These are phyloP conservation scores for Amanita phalloides DNA, from an alignment of 768 basidiomycete species.

Conservation along the genomic window DNA sequence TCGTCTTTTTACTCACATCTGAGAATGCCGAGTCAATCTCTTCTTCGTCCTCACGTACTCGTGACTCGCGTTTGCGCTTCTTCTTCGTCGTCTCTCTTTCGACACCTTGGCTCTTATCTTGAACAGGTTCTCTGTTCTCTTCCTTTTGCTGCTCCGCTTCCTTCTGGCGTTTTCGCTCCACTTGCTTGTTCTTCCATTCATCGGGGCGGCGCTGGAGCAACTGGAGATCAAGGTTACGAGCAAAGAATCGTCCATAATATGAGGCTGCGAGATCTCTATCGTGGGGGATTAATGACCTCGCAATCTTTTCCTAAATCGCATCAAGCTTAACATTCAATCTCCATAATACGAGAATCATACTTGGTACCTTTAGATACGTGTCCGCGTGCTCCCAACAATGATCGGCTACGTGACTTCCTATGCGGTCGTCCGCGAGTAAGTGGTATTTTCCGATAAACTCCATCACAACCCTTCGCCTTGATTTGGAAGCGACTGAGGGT, in stretches of 20 bases:
- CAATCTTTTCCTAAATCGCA: conserved; percentile 75
- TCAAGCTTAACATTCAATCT: conserved; percentile 6
- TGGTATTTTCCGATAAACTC: conserved; percentile 74
- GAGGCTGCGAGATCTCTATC: conserved; percentile 66
- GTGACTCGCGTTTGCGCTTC: conserved; percentile 37
- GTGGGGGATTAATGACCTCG: conserved; percentile 61
- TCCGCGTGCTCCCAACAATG: conserved; percentile 91
- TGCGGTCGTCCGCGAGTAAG: conserved; percentile 74
- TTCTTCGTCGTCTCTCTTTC: conserved; percentile 6
- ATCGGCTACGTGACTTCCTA: conserved; percentile 86
- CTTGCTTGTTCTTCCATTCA: conserved; percentile 74
- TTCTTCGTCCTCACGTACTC: conserved; percentile 15
- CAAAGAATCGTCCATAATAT: conserved; percentile 83
- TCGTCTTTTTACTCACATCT: conserved; percentile 46
- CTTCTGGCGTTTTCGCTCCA: conserved; percentile 24
- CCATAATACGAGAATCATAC: too few relatives aligned
- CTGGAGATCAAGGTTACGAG: conserved; percentile 65
- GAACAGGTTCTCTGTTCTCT: conserved; percentile 1
- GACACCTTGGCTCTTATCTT: conserved; percentile 6
- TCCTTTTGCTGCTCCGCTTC: not conserved
- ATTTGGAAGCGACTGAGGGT: conserved; percentile 48
- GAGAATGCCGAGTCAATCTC: conserved; percentile 72
- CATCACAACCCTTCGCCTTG: conserved; percentile 61
- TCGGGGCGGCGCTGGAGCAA: conserved; percentile 70
- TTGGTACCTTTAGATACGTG: conserved; percentile 72